Conservation (phyloP, 129 eudicot genomes). For the Pittosporum tobira region DNA sequence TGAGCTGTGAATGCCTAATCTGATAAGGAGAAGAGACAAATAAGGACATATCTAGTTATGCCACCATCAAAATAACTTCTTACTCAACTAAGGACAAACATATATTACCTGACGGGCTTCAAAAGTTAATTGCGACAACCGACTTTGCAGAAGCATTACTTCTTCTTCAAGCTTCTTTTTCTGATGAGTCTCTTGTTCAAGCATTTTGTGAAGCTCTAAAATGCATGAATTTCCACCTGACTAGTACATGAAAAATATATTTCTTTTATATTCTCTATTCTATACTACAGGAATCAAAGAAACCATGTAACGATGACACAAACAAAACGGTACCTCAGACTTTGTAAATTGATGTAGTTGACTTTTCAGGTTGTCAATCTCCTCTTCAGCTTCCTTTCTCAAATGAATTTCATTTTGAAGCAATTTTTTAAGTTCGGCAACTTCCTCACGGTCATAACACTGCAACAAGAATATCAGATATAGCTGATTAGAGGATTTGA, state of each 20-base stretch:
- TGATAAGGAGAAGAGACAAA: conserved; percentile 29
- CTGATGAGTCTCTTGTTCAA: conserved; percentile 72
- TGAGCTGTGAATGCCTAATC: conserved; percentile 43
- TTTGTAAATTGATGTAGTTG: conserved; percentile 41
- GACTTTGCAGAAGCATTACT: conserved; percentile 59
- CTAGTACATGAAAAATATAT: conserved; percentile 38
- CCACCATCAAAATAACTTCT: conserved; percentile 18
- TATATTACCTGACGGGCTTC: conserved; percentile 84
- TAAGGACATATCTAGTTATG: conserved; percentile 19
- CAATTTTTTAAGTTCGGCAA: conserved; percentile 44
- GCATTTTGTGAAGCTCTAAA: conserved; percentile 52
- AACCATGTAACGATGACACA: conserved; percentile 7
- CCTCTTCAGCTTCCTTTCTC: conserved; percentile 83
- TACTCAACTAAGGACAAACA: too few species aligned
- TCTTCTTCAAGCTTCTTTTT: conserved; percentile 89
- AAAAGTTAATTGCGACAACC: conserved; percentile 58
- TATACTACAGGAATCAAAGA: conserved; percentile 4
- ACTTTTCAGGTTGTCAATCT: conserved; percentile 48
- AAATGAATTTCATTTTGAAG: conserved; percentile 67
- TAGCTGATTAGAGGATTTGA: neutral
- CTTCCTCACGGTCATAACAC: conserved; percentile 38
- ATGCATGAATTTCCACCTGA: conserved; percentile 68
- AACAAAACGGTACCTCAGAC: conserved; percentile 35
- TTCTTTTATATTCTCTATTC: conserved; percentile 19
- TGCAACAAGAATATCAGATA: neutral